A percentile compares a stretch with the other conserved stretches of the same genome.
These are phyloP conservation scores for Kurtzmaniella quercitrusa DNA, from an alignment of 1,139 yeast species.

Conservation along the genomic window DNA sequence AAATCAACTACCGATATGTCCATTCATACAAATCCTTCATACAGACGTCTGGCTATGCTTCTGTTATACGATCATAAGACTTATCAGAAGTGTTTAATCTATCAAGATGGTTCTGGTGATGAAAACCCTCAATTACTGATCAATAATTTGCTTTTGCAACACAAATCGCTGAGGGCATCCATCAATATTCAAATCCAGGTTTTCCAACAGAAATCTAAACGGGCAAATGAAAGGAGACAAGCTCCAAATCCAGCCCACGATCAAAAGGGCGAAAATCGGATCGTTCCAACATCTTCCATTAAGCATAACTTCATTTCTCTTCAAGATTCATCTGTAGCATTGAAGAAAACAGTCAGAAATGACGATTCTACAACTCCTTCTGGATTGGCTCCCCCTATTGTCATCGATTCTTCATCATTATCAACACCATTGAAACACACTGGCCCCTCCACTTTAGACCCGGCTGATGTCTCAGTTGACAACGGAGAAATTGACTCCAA, in stretches of 20 bases:
- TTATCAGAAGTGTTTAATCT: conserved; percentile 34
- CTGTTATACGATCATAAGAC: conserved; percentile 44
- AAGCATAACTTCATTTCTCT: conserved; percentile 38
- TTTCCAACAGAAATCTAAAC: conserved; percentile 11
- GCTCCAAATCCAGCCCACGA: conserved; percentile 5
- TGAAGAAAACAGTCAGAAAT: conserved; percentile 25
- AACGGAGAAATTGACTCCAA: conserved; percentile 14
- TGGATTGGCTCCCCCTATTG: not conserved
- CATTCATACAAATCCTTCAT: conserved; percentile 47
- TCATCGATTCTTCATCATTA: not conserved
- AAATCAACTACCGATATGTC: conserved; percentile 37
- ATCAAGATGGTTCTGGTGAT: conserved; percentile 21
- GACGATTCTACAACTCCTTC: not conserved
- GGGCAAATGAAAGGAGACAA: not conserved
- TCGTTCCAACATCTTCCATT: not conserved
- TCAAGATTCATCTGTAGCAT: conserved; percentile 39
- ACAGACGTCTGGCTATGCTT: conserved; percentile 52
- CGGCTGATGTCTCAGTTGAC: not conserved
- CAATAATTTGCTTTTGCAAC: conserved; percentile 36
- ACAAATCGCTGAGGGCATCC: conserved; percentile 36
- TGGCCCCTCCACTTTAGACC: not conserved
- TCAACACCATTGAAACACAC: not conserved
- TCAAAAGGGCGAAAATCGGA: conserved; percentile 6
- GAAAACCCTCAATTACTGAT: conserved; percentile 41
- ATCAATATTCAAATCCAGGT: conserved; percentile 30